These are phyloP conservation scores for Oehlia diaphana DNA, from an alignment of 192 early-diverging fungal species.

Conservation along the genomic window DNA sequence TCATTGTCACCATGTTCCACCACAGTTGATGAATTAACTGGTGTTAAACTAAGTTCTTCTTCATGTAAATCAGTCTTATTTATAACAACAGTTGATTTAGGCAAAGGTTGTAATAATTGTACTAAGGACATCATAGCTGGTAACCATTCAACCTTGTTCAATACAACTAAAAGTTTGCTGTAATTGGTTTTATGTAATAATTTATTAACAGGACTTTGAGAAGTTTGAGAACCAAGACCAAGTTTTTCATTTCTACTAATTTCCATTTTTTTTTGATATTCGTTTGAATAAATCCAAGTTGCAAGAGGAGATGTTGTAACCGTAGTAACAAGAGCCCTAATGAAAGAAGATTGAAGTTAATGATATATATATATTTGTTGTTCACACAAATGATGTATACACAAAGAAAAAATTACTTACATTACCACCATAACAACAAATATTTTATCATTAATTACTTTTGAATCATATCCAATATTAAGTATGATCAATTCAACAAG, in stretches of 20 bases:
- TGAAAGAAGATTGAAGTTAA: conserved; percentile 7
- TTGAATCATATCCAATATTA: conserved; percentile 86
- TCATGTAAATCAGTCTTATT: not conserved
- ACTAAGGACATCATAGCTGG: conserved; percentile 46
- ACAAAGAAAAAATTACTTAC: conserved; percentile 30
- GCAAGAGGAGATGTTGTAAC: conserved; percentile 84
- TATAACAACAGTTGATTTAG: not conserved
- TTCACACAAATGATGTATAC: no score
- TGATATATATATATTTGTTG: no score
- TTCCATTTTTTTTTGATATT: conserved; percentile 51
- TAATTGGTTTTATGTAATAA: not conserved
- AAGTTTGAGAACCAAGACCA: not conserved
- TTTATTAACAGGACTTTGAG: not conserved
- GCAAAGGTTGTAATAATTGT: conserved; percentile 27
- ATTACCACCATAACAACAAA: conserved; percentile 58
- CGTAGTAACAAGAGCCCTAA: conserved; percentile 83
- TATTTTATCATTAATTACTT: conserved; percentile 68
- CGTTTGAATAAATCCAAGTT: conserved; percentile 67
- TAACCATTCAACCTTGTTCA: conserved; percentile 45
- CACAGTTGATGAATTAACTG: not conserved
- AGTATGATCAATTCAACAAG: conserved; percentile 95
- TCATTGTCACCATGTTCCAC: not conserved
- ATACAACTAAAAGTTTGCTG: conserved; percentile 39
- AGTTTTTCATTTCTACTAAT: not conserved
- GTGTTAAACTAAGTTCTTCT: not conserved